Percentiles rank a stretch among this genome's conserved stretches.
Conservation (phyloP, 2,329 filamentous ascomycete species). For the Aspergillus unguis region DNA sequence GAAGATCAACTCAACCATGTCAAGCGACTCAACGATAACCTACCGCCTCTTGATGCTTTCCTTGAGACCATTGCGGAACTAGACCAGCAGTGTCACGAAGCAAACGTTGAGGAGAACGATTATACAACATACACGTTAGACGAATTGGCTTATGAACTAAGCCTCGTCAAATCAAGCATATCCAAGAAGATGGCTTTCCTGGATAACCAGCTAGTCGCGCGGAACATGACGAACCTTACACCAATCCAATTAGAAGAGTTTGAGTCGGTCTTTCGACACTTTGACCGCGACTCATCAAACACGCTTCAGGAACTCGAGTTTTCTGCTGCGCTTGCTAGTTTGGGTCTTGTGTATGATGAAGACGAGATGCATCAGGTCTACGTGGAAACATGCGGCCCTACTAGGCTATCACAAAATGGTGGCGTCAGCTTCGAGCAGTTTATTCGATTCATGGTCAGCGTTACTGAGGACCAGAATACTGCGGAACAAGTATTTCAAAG, state of each 20-base stretch:
- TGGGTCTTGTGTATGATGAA: conserved; percentile 94
- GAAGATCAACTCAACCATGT: conserved; percentile 92
- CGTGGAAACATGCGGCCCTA: conserved; percentile 68
- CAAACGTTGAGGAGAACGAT: conserved; percentile 98
- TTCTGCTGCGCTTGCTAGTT: conserved; percentile 87
- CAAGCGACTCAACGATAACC: conserved; percentile 75
- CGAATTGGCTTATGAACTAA: conserved; percentile 88
- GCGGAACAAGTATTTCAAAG: conserved; percentile 98
- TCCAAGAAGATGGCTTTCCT: conserved; percentile 95
- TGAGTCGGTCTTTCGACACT: conserved; percentile 96
- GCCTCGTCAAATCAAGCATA: conserved; percentile 85
- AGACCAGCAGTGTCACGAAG: conserved; percentile 86
- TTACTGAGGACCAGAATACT: conserved; percentile 97
- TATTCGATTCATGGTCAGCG: conserved; percentile 98
- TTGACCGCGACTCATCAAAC: conserved; percentile 90
- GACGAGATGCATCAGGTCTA: conserved; percentile 98
- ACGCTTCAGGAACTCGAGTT: conserved; percentile 91
- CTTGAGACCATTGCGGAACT: conserved; percentile 81
- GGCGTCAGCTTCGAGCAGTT: conserved; percentile 97
- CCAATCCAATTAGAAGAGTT: conserved; percentile 98
- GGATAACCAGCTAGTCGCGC: conserved; percentile 96
- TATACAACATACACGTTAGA: conserved; percentile 99
- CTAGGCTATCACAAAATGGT: conserved; percentile 55
- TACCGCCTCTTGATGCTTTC: conserved; percentile 87
- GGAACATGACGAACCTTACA: conserved; percentile 97